Evolutionary conservation across 2,329 filamentous ascomycete species (phyloP), one percentile per base, ranked within the genome.

Genomic region (Herpotrichia juniperi): DNA sequence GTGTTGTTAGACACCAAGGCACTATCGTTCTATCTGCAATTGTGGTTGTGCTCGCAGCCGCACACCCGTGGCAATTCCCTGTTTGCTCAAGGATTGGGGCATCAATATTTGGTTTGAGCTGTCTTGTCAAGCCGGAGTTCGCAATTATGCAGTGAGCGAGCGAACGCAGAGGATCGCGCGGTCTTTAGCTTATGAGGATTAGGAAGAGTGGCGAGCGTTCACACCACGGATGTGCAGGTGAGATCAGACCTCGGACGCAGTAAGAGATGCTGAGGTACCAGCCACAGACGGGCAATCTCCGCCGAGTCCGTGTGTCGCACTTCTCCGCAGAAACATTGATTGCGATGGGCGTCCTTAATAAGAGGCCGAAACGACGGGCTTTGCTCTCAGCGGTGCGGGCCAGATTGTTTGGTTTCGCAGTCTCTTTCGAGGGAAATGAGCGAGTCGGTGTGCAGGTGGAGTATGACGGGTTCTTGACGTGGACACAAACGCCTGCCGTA

Each of bases 351-450:
- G 31, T 47, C 53, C 51, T 57, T 57, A 42, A 59, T 57, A 26
- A 46, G 46, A 53, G 48, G 54, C 48, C 57, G 57, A 48, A 48
- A 42, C 35, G 28, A 17, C 42, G 42, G 32, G 45, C 32, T 8
- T 12, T 40, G 40, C 40, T 25, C 34, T 39, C 28, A 47, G 32
- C 31, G 32, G 32, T n/a, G 37, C n/a, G 9, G 26, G 42, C 46
- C 6, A 39, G 28, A 37, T 47, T 42, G 53, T 47, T 57, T 53
- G 50, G 56, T 49, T 51, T 46, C n/a, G 40, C 19, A 21, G 22
- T 22, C 4, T n/a, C 7, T 6, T 12, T 25, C 8, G 35, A 21
- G 17, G 17, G 6, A n/a, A 21, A 10, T 6, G 35, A 21, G 35
- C 17, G 35, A 39, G 21, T 16, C n/a, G 5, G 17, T 9, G 21